A percentile compares a stretch with the other conserved stretches of the same genome.
Conservation (phyloP, 768 basidiomycete species). For the Auriscalpium vulgare region DNA sequence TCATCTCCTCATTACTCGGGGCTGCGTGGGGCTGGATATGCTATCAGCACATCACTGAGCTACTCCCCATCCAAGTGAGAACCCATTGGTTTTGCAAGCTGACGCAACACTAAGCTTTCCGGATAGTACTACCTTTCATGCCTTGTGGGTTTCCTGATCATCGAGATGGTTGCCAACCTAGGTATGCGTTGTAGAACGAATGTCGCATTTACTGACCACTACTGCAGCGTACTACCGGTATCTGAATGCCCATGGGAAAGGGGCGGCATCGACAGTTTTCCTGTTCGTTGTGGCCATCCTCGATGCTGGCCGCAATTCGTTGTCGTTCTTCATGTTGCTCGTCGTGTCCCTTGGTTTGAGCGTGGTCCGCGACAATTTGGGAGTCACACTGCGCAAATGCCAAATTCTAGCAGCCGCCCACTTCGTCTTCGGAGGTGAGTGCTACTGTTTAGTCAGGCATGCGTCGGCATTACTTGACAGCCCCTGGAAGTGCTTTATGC, state of each 20-base stretch:
- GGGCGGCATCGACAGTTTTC: constrained; percentile 74
- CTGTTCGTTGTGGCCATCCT: constrained; percentile 93
- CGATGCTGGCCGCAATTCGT: constrained; percentile 88
- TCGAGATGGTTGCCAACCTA: constrained; percentile 94
- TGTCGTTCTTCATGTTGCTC: constrained; percentile 92
- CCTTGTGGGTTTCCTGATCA: constrained; percentile 74
- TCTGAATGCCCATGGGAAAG: constrained; percentile 79
- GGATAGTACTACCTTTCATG: constrained; percentile 84
- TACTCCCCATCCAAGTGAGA: constrained; percentile 79
- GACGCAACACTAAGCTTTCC: neutral
- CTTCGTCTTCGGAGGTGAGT: constrained; percentile 88
- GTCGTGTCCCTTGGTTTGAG: constrained; percentile 89
- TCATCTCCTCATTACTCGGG: constrained; percentile 67
- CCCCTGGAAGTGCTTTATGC: constrained; percentile 68
- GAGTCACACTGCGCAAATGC: constrained; percentile 75
- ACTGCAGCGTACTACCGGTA: constrained; percentile 82
- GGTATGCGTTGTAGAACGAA: constrained; percentile 35
- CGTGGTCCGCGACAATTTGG: constrained; percentile 85
- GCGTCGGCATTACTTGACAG: neutral
- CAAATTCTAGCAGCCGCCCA: constrained; percentile 77
- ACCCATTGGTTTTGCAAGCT: constrained; percentile 7
- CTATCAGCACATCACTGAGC: constrained; percentile 69
- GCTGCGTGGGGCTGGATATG: constrained; percentile 78
- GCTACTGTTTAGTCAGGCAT: neutral
- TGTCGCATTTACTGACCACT: neutral